Base-by-base conservation (phyloP, 2,329 filamentous ascomycete genomes). In the Ceratocystis lukuohia region DNA sequence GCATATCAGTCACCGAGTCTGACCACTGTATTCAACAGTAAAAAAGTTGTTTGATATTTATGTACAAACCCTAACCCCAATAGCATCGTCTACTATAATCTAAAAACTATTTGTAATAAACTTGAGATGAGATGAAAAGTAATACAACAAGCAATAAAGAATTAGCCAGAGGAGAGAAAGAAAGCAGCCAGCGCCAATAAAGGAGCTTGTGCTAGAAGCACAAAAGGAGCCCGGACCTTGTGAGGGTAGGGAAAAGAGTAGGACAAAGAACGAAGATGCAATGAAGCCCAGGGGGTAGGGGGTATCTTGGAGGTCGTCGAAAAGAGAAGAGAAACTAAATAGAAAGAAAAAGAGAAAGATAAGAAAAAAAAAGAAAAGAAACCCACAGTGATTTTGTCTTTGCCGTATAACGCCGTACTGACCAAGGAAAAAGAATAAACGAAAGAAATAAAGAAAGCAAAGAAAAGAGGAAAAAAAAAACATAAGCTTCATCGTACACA, bases 351-450 rank as follows among this genome's bases (percentile, higher is more conserved):
- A 15, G 37, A 10, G 37, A 3, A 10, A 56, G 61, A 44, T 22
- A 37, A 48, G 20, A 33, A 48, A 53, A 56, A 64, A 41, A 63
- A 68, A 62, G n/a, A 59, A 63, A 45, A 62, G 37, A 62, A 62
- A 59, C 53, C 57, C 46, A 37, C 15, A 22, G 61, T 37, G 25
- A 28, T 59, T 59, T 59, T 59, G 46, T 50, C 56, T 50, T 62
- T 25, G 25, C 45, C 44, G 28, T 30, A 33, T 45, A 53, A 37
- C 28, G 50, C 37, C 64, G 33, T 59, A 37, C 30, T 45, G 57
- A n/a, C 33, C 30, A 56, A 48, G 41, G 22, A 28, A 61, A 61
- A 63, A 62, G 50, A 28, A 66, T 33, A 66, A 53, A 57, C 37
- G 37, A 41, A 28, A 65, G 37, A 44, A 33, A 46, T 6, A 44